phyloP scores from a whole-genome alignment of 208 protist genomes.

The Kentomonas sorsogonicus region DNA sequence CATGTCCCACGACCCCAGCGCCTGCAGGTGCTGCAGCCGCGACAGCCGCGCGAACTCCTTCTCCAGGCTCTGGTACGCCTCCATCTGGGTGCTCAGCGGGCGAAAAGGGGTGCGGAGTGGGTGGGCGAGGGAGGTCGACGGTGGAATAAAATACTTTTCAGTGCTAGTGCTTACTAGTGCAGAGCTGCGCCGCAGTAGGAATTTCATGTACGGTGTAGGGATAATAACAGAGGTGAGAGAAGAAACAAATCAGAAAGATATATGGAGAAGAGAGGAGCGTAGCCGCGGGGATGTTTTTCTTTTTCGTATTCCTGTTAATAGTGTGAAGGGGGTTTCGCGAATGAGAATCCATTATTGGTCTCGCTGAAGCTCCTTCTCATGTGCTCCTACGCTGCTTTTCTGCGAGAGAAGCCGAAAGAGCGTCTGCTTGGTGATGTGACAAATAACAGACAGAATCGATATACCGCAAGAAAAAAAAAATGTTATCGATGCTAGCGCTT shows the following conservation, averaged over 20 bases:
- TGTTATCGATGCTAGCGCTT: too few relatives aligned
- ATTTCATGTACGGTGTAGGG: not conserved
- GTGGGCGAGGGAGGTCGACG: too few relatives aligned
- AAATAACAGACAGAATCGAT: not conserved
- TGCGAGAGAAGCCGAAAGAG: too few relatives aligned
- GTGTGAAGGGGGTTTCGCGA: too few relatives aligned
- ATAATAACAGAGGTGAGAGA: constrained; percentile 4
- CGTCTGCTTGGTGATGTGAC: not conserved
- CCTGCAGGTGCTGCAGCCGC: constrained; percentile 41
- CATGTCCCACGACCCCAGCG: constrained; percentile 64
- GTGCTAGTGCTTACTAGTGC: too few relatives aligned
- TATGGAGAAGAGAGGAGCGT: not conserved
- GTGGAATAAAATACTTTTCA: too few relatives aligned
- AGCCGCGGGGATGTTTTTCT: not conserved
- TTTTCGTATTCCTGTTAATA: too few relatives aligned
- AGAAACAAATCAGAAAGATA: constrained; percentile 12
- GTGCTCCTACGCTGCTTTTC: too few relatives aligned
- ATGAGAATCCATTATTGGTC: constrained; percentile 10
- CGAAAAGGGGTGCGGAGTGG: not conserved
- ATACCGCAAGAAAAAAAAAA: not conserved
- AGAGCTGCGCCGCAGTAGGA: not conserved
- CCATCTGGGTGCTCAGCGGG: constrained; percentile 50
- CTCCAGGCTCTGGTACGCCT: constrained; percentile 66
- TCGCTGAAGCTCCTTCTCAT: too few relatives aligned
- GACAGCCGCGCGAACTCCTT: constrained; percentile 49